Base-by-base conservation (phyloP, 192 early-diverging fungal genomes). In the Oehlia diaphana region DNA sequence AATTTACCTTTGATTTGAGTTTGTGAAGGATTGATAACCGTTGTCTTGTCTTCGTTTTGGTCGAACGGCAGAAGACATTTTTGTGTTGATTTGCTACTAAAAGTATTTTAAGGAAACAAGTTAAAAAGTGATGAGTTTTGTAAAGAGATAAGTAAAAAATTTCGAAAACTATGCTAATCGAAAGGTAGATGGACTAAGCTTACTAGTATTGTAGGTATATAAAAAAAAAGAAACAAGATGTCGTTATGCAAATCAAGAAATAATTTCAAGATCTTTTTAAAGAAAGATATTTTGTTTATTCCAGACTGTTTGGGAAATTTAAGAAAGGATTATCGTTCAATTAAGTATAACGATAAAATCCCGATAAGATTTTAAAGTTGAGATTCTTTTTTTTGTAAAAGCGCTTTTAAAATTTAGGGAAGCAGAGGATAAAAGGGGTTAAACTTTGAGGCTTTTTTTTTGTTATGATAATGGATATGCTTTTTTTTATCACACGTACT, bases 1-100 rank as follows among this genome's bases (percentile, higher is more conserved):
- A 5, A 37, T 37, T 37, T 42, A 69, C 67, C 67, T 39, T 69
- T 37, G 67, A 37, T 42, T 69, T 14, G 28, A 39, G 16, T 69
- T 69, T 42, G 67, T 19, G 28, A 69, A 69, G 37, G 67, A 42
- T 69, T 69, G 67, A 19, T 69, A 69, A 42, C 31, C 7, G 19
- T 23, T 23, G 9, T 69, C 67, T 69, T 69, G 67, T 37, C 67
- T 69, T 33, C 67, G 67, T 37, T 69, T 69, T 69, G 67, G 10
- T 69, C 67, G 28, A 9, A 39, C 12, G 16, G 67, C 67, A 12
- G 67, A 69, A 69, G 67, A 69, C 67, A 69, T 69, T 42, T 9
- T 19, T 69, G 35, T 69, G 9, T 19, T n/a, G 19, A 16, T 69
- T 69, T 37, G 5, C 35, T 69, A 65, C 9, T 28, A 28, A 31